Evolutionary conservation across 2,329 filamentous ascomycete genomes (phyloP), one percentile per base, ranked within the genome.

Genomic region (Penicillium sp.): DNA sequence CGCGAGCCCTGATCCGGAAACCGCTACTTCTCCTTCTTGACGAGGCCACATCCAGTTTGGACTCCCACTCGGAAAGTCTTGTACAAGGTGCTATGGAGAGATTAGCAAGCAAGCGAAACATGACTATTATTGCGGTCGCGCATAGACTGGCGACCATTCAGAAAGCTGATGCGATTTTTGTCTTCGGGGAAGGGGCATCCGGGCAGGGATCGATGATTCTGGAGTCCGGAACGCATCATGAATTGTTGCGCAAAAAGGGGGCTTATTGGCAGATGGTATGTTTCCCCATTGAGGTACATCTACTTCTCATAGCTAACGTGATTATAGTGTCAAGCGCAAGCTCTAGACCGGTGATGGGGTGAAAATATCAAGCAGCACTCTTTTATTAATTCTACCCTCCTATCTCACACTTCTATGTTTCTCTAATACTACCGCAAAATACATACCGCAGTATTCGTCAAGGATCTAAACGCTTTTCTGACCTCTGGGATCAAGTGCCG

Each of bases 31-130:
- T 87, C 3, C 70, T 87, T 0, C 73, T 87, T 0, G 84, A 87
- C 52, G 84, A 87, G 68, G 83, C 84, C 3, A 86, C 84, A 0
- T 80, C 76, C 1, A 80, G 78, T 50, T 77, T 91, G 0, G 87
- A 90, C 61, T 85, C 85, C 0, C 82, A 87, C 65, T 85, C 82
- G 0, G 88, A 90, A 68, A 82, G 82, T 60, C 75, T 87, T 1
- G 85, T 90, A 10, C 87, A 92, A 71, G 78, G 77, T 0, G 88
- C 88, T 0, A 85, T 92, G 67, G 87, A 91, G 76, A 79, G 79
- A 41, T 69, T 64, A 34, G 85, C 84, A 0, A 81, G 80, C 4
- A 79, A 80, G 61, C 83, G 82, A 8, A 86, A 67, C 31, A 68
- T 72, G 53, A 84, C 90, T 2, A 90, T 89, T 59, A 79, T 94